Evolutionary conservation across 371 early-diverging fungal genomes (phyloP).

Genomic region (Lichtheimia ornata): DNA sequence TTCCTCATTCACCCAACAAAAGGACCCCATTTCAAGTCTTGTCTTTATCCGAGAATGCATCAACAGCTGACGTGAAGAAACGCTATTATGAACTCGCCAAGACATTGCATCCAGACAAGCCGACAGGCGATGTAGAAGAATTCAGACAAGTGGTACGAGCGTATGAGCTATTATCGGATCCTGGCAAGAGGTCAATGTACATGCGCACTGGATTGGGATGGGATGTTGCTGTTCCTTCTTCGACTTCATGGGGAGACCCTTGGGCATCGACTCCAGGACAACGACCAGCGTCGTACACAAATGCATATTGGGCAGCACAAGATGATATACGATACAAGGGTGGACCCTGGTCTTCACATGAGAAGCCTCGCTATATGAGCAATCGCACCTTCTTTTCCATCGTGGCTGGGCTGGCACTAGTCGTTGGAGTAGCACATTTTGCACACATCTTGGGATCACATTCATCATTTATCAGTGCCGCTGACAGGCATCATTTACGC

Average conservation of each 20-base stretch:
- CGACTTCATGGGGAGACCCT: constrained; percentile 8
- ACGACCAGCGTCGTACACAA: constrained; percentile 21
- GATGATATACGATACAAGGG: constrained; percentile 28
- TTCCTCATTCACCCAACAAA: not conserved
- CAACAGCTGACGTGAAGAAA: constrained; percentile 34
- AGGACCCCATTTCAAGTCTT: constrained; percentile 36
- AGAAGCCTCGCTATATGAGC: constrained; percentile 29
- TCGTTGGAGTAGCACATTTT: constrained; percentile 24
- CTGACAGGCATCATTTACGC: constrained; percentile 38
- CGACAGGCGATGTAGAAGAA: constrained; percentile 29
- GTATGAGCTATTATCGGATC: constrained; percentile 38
- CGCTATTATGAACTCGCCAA: constrained; percentile 46
- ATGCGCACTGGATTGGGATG: constrained; percentile 34
- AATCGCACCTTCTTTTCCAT: constrained; percentile 37
- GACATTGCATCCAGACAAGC: constrained; percentile 39
- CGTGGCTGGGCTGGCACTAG: constrained; percentile 30
- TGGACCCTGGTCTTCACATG: constrained; percentile 27
- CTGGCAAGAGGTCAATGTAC: constrained; percentile 21
- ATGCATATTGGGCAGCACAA: constrained; percentile 20
- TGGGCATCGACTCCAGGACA: constrained; percentile 14
- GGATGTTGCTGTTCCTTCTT: constrained; percentile 20
- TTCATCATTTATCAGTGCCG: constrained; percentile 24
- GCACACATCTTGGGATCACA: constrained; percentile 29
- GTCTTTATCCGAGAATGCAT: constrained; percentile 21
- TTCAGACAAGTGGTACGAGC: constrained; percentile 41